Evolutionary conservation across 2,329 filamentous ascomycete species (phyloP).

Genomic region (Ceratocystis diversiconidia): DNA sequence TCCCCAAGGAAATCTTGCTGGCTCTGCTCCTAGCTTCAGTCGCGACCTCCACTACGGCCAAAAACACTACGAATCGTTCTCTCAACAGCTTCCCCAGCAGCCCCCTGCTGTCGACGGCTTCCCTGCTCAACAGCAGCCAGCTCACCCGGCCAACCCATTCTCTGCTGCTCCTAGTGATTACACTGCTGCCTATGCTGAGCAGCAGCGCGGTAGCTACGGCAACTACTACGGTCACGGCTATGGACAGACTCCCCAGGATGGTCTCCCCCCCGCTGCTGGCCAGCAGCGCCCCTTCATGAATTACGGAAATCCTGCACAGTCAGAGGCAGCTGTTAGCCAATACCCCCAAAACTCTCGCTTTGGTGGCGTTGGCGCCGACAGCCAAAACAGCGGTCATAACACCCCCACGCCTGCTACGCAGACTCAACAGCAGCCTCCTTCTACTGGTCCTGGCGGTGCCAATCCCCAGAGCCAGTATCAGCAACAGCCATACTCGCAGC

Average conservation of each 20-base stretch:
- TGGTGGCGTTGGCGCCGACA: slow-evolving; percentile 46
- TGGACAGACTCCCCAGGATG: slow-evolving; percentile 58
- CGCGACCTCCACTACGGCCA: slow-evolving; percentile 16
- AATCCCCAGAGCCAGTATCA: slow-evolving; percentile 40
- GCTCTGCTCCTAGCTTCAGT: slow-evolving; percentile 12
- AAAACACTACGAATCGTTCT: slow-evolving; percentile 57
- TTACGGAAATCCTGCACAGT: slow-evolving; percentile 50
- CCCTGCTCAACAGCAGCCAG: slow-evolving; percentile 38
- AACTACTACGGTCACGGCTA: slow-evolving; percentile 42
- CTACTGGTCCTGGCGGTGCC: slow-evolving; percentile 21
- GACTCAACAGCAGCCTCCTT: slow-evolving; percentile 33
- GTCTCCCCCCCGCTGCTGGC: slow-evolving; percentile 30
- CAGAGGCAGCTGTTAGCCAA: slow-evolving; percentile 44
- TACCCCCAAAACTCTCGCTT: slow-evolving; percentile 61
- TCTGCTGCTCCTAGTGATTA: slow-evolving; percentile 68
- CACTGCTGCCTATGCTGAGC: slow-evolving; percentile 73
- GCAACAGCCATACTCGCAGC: slow-evolving; percentile 30
- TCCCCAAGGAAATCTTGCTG: slow-evolving; percentile 4
- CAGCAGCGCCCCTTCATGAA: slow-evolving; percentile 52
- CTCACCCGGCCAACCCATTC: slow-evolving; percentile 50
- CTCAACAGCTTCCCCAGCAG: slow-evolving; percentile 42
- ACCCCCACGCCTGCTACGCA: slow-evolving; percentile 68
- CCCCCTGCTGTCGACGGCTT: slow-evolving; percentile 13
- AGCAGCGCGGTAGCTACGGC: slow-evolving; percentile 60
- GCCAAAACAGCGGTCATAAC: slow-evolving; percentile 75